phyloP scores from a whole-genome alignment of 306 rosid genomes.

The Cucurbita maxima region DNA sequence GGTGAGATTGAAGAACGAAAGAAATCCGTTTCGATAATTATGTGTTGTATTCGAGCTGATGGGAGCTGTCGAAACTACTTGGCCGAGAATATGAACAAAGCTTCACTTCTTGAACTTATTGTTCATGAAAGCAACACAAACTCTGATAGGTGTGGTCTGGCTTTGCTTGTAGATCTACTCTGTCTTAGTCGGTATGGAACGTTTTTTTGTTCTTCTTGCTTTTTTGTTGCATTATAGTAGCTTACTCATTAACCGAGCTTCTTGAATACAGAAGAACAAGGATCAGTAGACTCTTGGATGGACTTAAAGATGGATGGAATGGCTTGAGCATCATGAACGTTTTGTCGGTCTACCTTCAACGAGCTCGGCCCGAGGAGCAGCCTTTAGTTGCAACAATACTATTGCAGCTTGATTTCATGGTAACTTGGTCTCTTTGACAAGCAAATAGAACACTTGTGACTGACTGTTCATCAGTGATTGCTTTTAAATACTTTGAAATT shows the following conservation, averaged over 20 bases:
- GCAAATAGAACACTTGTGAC: neutral
- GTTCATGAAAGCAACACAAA: slow-evolving; percentile 27
- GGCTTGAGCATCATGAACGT: slow-evolving; percentile 55
- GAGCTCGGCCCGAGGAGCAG: slow-evolving; percentile 37
- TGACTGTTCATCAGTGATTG: neutral
- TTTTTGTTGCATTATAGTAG: neutral
- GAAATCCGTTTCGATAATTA: slow-evolving; percentile 29
- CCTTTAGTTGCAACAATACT: slow-evolving; percentile 50
- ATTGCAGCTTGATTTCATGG: slow-evolving; percentile 72
- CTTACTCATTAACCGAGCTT: slow-evolving; percentile 1
- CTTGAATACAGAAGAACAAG: slow-evolving; percentile 38
- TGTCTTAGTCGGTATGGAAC: slow-evolving; percentile 41
- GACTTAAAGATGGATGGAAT: slow-evolving; percentile 53
- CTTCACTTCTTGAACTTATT: slow-evolving; percentile 52
- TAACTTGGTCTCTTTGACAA: slow-evolving; percentile 21
- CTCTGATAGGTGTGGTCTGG: slow-evolving; percentile 28
- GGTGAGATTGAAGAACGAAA: slow-evolving; percentile 48
- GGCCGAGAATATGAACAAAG: slow-evolving; percentile 38
- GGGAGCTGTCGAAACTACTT: slow-evolving; percentile 57
- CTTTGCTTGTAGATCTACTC: slow-evolving; percentile 45
- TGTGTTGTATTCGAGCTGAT: slow-evolving; percentile 54
- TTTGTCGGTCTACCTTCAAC: slow-evolving; percentile 42
- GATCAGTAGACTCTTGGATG: slow-evolving; percentile 31
- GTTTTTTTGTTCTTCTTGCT: neutral
- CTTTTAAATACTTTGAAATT: slow-evolving; percentile 14